Base-by-base conservation (phyloP, 2,329 filamentous ascomycete species). In the Alternaria triticimaculans region DNA sequence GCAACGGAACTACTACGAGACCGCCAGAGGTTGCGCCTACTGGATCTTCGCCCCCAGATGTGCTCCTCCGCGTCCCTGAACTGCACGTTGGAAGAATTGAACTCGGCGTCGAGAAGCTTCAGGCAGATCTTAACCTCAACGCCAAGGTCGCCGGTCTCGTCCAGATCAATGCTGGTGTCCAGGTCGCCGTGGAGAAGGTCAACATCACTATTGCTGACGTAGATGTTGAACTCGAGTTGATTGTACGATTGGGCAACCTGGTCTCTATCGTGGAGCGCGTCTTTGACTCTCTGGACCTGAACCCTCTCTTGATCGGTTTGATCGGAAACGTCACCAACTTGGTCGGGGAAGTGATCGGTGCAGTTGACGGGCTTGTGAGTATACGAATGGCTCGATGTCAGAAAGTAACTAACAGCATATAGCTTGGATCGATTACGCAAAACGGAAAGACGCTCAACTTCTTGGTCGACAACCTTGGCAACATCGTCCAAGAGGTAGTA, bases 141-240 rank as follows among this genome's bases (percentile, higher is more conserved):
- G 87, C 87, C 33, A 83, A 87, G 63, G 82, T 90, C n/a, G 87
- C 87, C 14, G 84, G 82, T 45, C 82, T 90, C 2, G 87, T 90
- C 5, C 76, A 76, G 12, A 76, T 86, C 69, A 86, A 86, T 65
- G 84, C 84, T 0, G 84, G 84, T 59, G 83, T 86, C 7, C 76
- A 80, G 25, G 77, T 85, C 15, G 79, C 77, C 0, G 78, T 86
- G 14, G 72, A 83, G 62, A 82, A 84, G 68, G 81, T 90, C 72
- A 89, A 89, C 76, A 84, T 90, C 71, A 89, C 87, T 18, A 89
- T 90, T 62, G 80, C 84, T 12, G 87, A 89, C 67, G 86, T 90
- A 6, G 81, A 86, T 25, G 87, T 86, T 1, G 77, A 89, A 66
- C 81, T 89, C 20, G 87, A 89, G 63, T 81, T 90, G 7, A 82